Conservation (phyloP, 1,284 basidiomycete genomes). For the Microstroma glucosiphilum region DNA sequence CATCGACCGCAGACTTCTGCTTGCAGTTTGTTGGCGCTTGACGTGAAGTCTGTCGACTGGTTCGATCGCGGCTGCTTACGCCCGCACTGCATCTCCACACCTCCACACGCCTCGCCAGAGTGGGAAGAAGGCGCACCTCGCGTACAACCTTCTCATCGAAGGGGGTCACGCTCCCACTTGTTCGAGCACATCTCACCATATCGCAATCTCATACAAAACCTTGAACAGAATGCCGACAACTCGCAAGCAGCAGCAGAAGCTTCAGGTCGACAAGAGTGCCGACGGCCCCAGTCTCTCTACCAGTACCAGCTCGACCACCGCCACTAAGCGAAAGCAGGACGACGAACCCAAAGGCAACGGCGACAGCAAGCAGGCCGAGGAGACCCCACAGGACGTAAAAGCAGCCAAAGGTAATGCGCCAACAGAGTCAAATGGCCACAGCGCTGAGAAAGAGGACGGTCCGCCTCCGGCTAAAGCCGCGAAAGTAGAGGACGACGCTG, state of each 20-base stretch:
- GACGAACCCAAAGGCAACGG: not conserved
- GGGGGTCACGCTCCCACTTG: too few species aligned
- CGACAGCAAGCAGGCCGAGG: not conserved
- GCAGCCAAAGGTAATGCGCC: not conserved
- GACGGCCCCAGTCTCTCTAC: not conserved
- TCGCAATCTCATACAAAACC: not conserved
- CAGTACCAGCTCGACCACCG: too few species aligned
- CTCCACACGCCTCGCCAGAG: too few species aligned
- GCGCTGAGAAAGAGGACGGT: not conserved
- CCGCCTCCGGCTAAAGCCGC: slow-evolving; percentile 1
- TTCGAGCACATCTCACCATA: too few species aligned
- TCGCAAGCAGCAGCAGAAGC: slow-evolving; percentile 2
- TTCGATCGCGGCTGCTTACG: too few species aligned
- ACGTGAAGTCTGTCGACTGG: too few species aligned
- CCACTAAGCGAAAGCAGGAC: too few species aligned
- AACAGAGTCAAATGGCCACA: not conserved
- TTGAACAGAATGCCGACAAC: not conserved
- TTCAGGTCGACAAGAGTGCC: not conserved
- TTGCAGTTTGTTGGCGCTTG: too few species aligned
- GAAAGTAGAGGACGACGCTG: slow-evolving; percentile 3
- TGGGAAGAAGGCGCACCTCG: too few species aligned
- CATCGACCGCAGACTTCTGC: too few species aligned
- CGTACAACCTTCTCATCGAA: too few species aligned
- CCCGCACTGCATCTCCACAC: too few species aligned
- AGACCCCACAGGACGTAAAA: not conserved